phyloP scores from a whole-genome alignment of 148 eudicot species.

The Rhododendron vialii region DNA sequence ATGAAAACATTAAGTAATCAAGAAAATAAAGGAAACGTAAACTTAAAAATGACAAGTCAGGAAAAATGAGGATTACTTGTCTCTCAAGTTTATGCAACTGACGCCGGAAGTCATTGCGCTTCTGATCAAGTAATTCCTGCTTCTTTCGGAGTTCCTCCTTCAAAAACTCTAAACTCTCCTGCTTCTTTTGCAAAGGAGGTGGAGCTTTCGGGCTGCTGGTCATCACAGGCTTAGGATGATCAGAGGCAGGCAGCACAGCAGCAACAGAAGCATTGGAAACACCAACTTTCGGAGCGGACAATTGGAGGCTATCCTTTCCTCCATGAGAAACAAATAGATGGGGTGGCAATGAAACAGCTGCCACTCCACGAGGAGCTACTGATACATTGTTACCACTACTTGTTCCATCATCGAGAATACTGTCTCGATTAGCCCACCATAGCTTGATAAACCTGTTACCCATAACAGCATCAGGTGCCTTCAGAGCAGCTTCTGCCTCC shows the following conservation, averaged over 20 bases:
- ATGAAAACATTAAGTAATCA: not conserved
- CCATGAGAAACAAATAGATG: slow-evolving; percentile 24
- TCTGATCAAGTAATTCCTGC: slow-evolving; percentile 89
- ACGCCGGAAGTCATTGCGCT: slow-evolving; percentile 60
- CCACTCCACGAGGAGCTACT: slow-evolving; percentile 22
- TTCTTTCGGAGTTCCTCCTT: slow-evolving; percentile 89
- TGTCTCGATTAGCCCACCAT: slow-evolving; percentile 94
- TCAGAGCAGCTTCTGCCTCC: slow-evolving; percentile 86
- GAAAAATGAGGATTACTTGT: slow-evolving; percentile 47
- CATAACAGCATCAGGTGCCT: slow-evolving; percentile 99
- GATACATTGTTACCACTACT: slow-evolving; percentile 30
- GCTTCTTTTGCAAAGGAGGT: slow-evolving; percentile 57
- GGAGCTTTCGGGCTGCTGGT: slow-evolving; percentile 42
- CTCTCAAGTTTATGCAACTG: slow-evolving; percentile 69
- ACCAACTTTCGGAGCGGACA: slow-evolving; percentile 29
- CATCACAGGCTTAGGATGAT: slow-evolving; percentile 39
- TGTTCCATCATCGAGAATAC: slow-evolving; percentile 45
- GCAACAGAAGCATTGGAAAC: slow-evolving; percentile 28
- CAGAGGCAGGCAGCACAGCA: slow-evolving; percentile 23
- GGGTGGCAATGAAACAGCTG: slow-evolving; percentile 33
- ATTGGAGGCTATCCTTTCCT: slow-evolving; percentile 45
- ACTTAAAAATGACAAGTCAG: not conserved
- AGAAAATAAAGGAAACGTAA: not conserved
- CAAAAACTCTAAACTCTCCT: slow-evolving; percentile 66
- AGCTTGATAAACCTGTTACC: slow-evolving; percentile 91